Evolutionary conservation across 805 yeast genomes (phyloP).

Genomic region (Candida broadrunensis): DNA sequence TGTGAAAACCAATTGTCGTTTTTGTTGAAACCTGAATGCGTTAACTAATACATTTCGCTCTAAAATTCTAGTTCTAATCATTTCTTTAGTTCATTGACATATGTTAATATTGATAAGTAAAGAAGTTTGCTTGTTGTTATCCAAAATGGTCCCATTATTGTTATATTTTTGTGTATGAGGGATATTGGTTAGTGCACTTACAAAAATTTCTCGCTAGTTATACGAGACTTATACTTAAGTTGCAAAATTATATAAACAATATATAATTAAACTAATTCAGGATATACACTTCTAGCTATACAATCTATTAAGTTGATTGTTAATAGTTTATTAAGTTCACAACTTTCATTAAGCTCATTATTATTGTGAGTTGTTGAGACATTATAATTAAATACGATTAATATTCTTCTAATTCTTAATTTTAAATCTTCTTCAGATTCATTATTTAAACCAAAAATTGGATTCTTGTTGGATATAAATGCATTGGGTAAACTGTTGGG

Average conservation of each 20-base stretch:
- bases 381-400: slow-evolving; percentile 15
- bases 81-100: no score
- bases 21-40: background rate
- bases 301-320: slow-evolving; percentile 19
- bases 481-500: background rate
- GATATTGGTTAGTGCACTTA: no score
- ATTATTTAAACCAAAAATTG: background rate
- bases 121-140: no score
- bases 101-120: no score
- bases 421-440: slow-evolving; percentile 16
- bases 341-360: slow-evolving; percentile 4
- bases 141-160: no score
- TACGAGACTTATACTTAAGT: no score
- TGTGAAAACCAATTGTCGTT: slow-evolving; percentile 3
- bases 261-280: slow-evolving; percentile 11
- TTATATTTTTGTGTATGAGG: no score
- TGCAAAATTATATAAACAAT: background rate
- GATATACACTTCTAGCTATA: slow-evolving; percentile 18
- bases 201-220: no score
- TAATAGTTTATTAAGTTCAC: slow-evolving; percentile 19
- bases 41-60: no score
- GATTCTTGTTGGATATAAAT: no score
- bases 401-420: slow-evolving; percentile 10
- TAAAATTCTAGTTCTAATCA: no score
- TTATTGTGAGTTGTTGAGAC: background rate